phyloP scores from a whole-genome alignment of 1,284 basidiomycete species.

The Cutaneotrichosporon curvatum region DNA sequence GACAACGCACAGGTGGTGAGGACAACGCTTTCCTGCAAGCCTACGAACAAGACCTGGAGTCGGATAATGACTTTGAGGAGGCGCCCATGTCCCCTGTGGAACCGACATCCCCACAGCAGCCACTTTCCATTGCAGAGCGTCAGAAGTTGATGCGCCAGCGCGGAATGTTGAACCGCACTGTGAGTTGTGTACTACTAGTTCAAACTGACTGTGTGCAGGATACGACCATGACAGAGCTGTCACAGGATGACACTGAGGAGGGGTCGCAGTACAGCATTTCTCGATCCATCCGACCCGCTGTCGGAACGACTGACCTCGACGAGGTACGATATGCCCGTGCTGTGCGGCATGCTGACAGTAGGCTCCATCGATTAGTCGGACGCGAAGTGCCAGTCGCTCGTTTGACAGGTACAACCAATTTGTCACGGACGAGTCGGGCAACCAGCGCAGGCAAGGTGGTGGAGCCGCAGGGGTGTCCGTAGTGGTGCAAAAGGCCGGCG shows the following conservation, averaged over 20 bases:
- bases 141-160: slow-evolving; percentile 16
- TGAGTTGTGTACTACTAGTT: slow-evolving; percentile 15
- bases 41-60: slow-evolving; percentile 27
- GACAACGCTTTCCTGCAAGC: slow-evolving; percentile 24
- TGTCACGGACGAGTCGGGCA: slow-evolving; percentile 26
- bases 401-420: slow-evolving; percentile 7
- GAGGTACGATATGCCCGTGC: no score
- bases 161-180: slow-evolving; percentile 21
- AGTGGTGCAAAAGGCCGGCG: slow-evolving; percentile 9
- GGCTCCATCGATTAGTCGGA: neutral
- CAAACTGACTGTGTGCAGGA: neutral
- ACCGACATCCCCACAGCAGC: neutral
- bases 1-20: slow-evolving; percentile 21
- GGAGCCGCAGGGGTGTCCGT: slow-evolving; percentile 22
- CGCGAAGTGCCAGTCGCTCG: neutral
- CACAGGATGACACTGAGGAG: neutral
- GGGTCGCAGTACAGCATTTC: neutral
- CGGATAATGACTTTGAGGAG: slow-evolving; percentile 33
- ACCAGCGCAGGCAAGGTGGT: slow-evolving; percentile 19
- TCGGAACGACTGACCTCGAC: neutral
- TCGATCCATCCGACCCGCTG: neutral
- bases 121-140: slow-evolving; percentile 8
- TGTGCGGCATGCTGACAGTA: no score
- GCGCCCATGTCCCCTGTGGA: slow-evolving; percentile 5
- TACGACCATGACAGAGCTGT: neutral